These are phyloP conservation scores for Microsporum audouinii DNA, from an alignment of 2,329 filamentous ascomycete species.

Conservation along the genomic window DNA sequence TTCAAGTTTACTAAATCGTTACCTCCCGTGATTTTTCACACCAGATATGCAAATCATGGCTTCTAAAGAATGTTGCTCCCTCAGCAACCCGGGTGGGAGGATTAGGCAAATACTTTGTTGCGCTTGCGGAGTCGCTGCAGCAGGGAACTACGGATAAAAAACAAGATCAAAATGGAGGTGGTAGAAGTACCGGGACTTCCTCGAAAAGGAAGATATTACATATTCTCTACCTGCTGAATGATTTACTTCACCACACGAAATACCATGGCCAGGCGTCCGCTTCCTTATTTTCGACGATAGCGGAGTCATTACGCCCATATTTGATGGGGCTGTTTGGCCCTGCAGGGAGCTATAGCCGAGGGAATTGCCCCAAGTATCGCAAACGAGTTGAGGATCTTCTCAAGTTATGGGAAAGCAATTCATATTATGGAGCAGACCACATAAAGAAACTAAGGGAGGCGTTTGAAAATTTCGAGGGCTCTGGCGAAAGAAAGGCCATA, in stretches of 20 bases:
- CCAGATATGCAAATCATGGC: conserved; percentile 83
- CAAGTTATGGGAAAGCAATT: conserved; percentile 56
- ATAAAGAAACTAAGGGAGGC: conserved; percentile 50
- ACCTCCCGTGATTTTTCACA: conserved; percentile 12
- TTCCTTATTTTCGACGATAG: conserved; percentile 41
- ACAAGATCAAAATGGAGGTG: conserved; percentile 7
- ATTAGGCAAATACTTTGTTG: conserved; percentile 64
- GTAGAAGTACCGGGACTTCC: conserved; percentile 29
- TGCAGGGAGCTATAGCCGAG: conserved; percentile 44
- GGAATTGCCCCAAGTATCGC: conserved; percentile 53
- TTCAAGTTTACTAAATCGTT: conserved; percentile 28
- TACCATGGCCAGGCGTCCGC: conserved; percentile 34
- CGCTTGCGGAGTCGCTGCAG: conserved; percentile 51
- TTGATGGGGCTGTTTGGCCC: conserved; percentile 51
- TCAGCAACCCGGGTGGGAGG: conserved; percentile 55
- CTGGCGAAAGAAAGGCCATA: conserved; percentile 23
- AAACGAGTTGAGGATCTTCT: conserved; percentile 55
- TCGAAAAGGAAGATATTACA: conserved; percentile 60
- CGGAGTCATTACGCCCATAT: conserved; percentile 45
- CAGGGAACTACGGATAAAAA: conserved; percentile 17
- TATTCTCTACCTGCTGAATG: conserved; percentile 66
- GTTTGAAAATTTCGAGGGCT: conserved; percentile 36
- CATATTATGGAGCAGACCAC: conserved; percentile 47
- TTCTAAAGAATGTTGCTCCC: conserved; percentile 57
- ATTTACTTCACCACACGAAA: conserved; percentile 60